Evolutionary conservation across 768 basidiomycete genomes (phyloP).

Genomic region (Macrolepiota albuminosa): DNA sequence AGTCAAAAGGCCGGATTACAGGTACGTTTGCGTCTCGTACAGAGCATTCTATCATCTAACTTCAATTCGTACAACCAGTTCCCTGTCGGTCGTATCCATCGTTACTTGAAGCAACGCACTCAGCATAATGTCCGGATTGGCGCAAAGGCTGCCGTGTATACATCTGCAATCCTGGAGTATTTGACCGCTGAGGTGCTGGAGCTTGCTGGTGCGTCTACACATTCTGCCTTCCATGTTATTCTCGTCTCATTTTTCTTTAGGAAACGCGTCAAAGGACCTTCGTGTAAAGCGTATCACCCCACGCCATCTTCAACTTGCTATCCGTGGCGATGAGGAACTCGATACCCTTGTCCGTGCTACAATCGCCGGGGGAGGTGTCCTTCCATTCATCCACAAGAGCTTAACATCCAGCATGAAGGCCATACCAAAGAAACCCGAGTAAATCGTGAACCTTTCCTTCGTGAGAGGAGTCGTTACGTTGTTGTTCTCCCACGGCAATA

Average conservation of each 20-base stretch:
- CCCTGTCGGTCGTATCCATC: conserved; percentile 96
- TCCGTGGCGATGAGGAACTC: conserved; percentile 97
- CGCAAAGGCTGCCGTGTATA: conserved; percentile 96
- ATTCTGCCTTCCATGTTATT: neutral
- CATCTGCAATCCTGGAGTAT: conserved; percentile 94
- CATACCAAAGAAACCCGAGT: conserved; percentile 42
- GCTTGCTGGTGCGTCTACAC: conserved; percentile 69
- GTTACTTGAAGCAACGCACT: conserved; percentile 88
- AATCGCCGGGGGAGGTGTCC: conserved; percentile 85
- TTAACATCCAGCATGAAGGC: conserved; percentile 54
- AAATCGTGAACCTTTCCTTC: neutral
- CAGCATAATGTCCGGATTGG: conserved; percentile 94
- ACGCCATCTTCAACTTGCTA: conserved; percentile 92
- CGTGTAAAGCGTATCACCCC: conserved; percentile 96
- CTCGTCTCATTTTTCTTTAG: conserved; percentile 30
- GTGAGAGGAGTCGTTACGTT: neutral
- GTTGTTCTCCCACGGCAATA: conserved; percentile 1
- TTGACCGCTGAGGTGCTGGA: conserved; percentile 95
- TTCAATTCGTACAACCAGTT: conserved; percentile 49
- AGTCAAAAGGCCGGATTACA: conserved; percentile 88
- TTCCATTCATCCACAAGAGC: conserved; percentile 87
- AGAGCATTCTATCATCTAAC: neutral
- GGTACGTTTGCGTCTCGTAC: conserved; percentile 34
- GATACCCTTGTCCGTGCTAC: conserved; percentile 92
- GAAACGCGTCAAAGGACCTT: conserved; percentile 97